phyloP scores from a whole-genome alignment of 495 filamentous ascomycete genomes.

The Daldinia caldariorum region DNA sequence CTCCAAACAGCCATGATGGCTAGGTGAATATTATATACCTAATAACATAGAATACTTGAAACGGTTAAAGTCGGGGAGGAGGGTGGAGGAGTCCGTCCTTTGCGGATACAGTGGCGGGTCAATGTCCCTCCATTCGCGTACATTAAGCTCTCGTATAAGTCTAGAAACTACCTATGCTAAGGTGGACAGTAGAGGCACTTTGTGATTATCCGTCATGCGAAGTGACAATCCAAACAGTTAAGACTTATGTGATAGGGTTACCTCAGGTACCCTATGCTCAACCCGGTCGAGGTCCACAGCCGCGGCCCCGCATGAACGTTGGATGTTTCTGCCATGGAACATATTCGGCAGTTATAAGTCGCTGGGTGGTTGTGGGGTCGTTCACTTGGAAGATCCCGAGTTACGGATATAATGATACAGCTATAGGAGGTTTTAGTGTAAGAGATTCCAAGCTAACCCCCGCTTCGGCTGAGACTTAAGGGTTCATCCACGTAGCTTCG shows the following conservation, averaged over 20 bases:
- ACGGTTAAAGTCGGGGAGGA: constrained; percentile 36
- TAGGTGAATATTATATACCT: constrained; percentile 29
- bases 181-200: not conserved
- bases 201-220: constrained; percentile 12
- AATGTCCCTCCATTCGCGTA: constrained; percentile 26
- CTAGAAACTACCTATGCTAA: not conserved
- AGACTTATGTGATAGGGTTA: constrained; percentile 21
- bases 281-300: constrained; percentile 21
- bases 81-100: constrained; percentile 45
- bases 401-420: constrained; percentile 11
- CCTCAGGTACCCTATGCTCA: not conserved
- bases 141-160: constrained; percentile 5
- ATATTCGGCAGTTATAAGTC: constrained; percentile 40
- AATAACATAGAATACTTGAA: constrained; percentile 17
- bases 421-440: not conserved
- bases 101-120: constrained; percentile 27
- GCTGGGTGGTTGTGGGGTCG: constrained; percentile 22
- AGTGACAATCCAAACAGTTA: constrained; percentile 7
- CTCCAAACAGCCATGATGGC: not conserved
- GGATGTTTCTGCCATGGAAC: constrained; percentile 29
- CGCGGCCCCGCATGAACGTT: constrained; percentile 40
- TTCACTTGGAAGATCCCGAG: constrained; percentile 29
- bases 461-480: constrained; percentile 15
- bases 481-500: constrained; percentile 1
- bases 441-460: constrained; percentile 18